Evolutionary conservation across 2,329 filamentous ascomycete genomes (phyloP), one percentile per base, ranked within the genome.

Genomic region (Exophiala mesophila): DNA sequence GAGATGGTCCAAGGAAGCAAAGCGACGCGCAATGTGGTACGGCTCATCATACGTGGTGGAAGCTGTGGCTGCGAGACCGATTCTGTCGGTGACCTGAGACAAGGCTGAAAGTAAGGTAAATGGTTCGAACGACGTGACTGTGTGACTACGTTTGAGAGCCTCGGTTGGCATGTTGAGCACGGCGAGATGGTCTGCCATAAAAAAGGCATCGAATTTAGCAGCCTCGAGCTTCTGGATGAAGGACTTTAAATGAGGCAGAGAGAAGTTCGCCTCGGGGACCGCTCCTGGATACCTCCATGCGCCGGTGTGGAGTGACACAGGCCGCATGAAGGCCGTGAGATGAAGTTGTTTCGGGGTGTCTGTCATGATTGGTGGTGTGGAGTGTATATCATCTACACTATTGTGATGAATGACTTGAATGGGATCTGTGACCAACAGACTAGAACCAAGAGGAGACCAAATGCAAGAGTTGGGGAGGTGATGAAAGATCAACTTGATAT

Each of bases 271-370:
- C 41, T 78, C 74, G 1, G 74, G 63, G 41, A 72, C 74, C 1
- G 74, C 61, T 3, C 70, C 71, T 0, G 74, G 74, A 48, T 77
- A 77, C 4, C 74, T 65, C 74, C 74, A 77, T 49, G 73, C 73
- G 21, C 76, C 72, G 2, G 72, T 74, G 49, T 78, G 74, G 7
- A 77, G 59, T 33, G 67, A 72, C 2, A 78, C 72, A 1, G 74
- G 75, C 13, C 75, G 70, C 74, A 79, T 78, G 46, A 78, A 78
- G 1, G 74, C 75, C 2, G 75, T 77, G 3, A 79, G 65, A 49
- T 78, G 73, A 4, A 77, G 59, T 47, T 71, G 56, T 39, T 57
- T 59, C 23, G 6, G 6, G 12, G 7, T 26, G 7, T 26, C 23
- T 26, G 23, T 12, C 23, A 26, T 26, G 23, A n/a, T n/a, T n/a